Evolutionary conservation across 495 filamentous ascomycete species (phyloP), one percentile per base, ranked within the genome.

Genomic region (Astrocystis sublimbata): DNA sequence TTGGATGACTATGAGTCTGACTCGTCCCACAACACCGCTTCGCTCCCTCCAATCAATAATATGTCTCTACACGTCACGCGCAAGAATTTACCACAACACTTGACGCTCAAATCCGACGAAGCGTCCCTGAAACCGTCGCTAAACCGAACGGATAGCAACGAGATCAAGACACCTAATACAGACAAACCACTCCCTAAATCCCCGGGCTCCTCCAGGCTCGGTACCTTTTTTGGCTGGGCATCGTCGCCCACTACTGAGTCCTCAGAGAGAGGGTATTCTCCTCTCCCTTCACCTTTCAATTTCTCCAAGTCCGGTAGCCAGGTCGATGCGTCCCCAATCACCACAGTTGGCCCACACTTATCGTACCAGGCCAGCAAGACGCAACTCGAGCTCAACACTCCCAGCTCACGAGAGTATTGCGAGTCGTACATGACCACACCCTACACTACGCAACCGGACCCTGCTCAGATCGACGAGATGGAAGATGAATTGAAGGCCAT

Each of bases 401-500:
- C 65, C 52, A 66, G 59, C 51, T 72, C 70, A 21, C 65, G 68
- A 17, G 73, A 75, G 35, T 80, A 79, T 64, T 76, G 74, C 67
- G 80, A 81, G 66, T 73, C 71, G 28, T 76, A 78, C 66, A 61
- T 80, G 43, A 75, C 79, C 65, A 80, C 80, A 66, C 79, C 78
- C 64, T 52, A 76, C 60, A 71, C 75, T 58, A 65, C 68, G 62
- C 67, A 73, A 62, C 65, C 72, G 46, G 72, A 79, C 17, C 30
- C 71, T 45, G 55, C 73, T 54, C 57, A 81, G 62, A 73, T 89
- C 73, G 81, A 89, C 68, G 93, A 96, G 68, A 85, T 98, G 79
- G 93, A 97, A 79, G 90, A 92, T 67, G 94, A 98, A 79, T 75
- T 98, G 73, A 89, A 90, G 63, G 89, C 92, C 72, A 93, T 98